These are phyloP conservation scores for Aureobasidium musti DNA, from an alignment of 2,329 filamentous ascomycete genomes.

Conservation along the genomic window DNA sequence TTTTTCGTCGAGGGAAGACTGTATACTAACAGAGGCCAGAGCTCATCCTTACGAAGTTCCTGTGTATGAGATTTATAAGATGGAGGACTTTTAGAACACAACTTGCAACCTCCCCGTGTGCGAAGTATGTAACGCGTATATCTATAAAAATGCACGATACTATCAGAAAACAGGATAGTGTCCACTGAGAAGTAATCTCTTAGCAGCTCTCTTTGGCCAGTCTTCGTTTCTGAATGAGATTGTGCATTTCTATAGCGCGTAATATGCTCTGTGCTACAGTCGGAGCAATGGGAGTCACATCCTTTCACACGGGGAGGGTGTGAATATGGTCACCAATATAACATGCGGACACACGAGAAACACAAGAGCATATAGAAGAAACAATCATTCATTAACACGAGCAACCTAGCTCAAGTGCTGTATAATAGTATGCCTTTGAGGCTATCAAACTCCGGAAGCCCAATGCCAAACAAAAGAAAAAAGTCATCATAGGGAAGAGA, in stretches of 20 bases:
- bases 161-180: too few relatives aligned
- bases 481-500: background rate
- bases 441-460: background rate
- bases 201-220: too few relatives aligned
- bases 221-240: too few relatives aligned
- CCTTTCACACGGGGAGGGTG: too few relatives aligned
- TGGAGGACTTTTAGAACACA: slow-evolving; percentile 45
- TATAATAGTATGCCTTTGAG: background rate
- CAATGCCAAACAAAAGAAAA: background rate
- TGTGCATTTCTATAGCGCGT: background rate
- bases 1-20: background rate
- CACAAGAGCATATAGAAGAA: background rate
- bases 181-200: too few relatives aligned
- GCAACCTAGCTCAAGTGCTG: slow-evolving; percentile 12
- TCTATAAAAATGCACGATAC: too few relatives aligned
- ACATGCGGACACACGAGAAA: background rate
- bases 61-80: slow-evolving; percentile 51
- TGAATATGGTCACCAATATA: too few relatives aligned
- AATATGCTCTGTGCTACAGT: too few relatives aligned
- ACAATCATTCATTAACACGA: slow-evolving; percentile 2
- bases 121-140: too few relatives aligned
- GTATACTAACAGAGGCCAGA: slow-evolving; percentile 35
- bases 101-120: too few relatives aligned
- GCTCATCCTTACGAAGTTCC: slow-evolving; percentile 51
- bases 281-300: too few relatives aligned